phyloP scores from a whole-genome alignment of 2,329 filamentous ascomycete species.

The Truncatella angustata region DNA sequence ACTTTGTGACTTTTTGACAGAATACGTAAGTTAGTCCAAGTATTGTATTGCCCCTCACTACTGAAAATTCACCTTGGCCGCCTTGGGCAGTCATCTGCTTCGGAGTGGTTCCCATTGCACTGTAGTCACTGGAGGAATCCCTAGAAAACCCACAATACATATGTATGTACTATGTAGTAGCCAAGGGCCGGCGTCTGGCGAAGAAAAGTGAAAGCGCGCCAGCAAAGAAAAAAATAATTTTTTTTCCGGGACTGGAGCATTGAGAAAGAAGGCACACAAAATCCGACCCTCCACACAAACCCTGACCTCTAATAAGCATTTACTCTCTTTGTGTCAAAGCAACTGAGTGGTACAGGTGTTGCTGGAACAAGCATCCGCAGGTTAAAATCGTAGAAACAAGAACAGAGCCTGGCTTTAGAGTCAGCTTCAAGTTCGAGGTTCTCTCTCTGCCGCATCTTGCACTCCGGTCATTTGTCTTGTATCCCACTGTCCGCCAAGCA shows the following conservation, averaged over 20 bases:
- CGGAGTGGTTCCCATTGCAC: neutral
- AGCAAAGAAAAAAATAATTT: conserved; percentile 11
- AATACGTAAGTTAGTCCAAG: too few relatives aligned
- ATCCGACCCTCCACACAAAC: conserved; percentile 9
- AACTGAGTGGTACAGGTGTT: conserved; percentile 5
- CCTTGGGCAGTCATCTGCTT: neutral
- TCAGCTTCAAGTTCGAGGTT: neutral
- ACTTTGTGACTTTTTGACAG: neutral
- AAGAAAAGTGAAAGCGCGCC: conserved; percentile 2
- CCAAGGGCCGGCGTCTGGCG: conserved; percentile 3
- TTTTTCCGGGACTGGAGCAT: conserved; percentile 8
- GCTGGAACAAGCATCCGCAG: conserved; percentile 1
- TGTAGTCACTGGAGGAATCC: conserved; percentile 8
- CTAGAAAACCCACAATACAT: conserved; percentile 4
- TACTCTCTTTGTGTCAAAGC: conserved; percentile 10
- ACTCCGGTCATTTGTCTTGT: neutral
- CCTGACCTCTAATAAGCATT: conserved; percentile 10
- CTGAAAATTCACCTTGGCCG: neutral
- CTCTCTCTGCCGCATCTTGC: neutral
- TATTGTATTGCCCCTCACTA: neutral
- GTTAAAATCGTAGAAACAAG: neutral
- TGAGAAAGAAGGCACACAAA: conserved; percentile 8
- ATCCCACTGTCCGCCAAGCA: neutral
- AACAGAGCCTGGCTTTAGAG: neutral
- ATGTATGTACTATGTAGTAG: neutral